These are phyloP conservation scores for Musa beccarii DNA, from an alignment of 176 grass and related monocot species.

Conservation along the genomic window DNA sequence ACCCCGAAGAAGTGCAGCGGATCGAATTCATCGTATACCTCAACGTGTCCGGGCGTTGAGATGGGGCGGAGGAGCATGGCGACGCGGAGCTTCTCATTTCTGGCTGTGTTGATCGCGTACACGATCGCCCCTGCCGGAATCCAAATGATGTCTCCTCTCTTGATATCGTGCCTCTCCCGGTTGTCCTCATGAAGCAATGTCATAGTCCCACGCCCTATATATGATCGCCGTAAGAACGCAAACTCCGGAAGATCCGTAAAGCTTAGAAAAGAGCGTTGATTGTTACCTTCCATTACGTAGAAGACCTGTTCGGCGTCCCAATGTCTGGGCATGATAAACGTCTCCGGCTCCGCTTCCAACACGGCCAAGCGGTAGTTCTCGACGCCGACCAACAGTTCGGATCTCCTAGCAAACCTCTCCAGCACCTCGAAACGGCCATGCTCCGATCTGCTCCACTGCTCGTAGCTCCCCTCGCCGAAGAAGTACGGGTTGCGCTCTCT, in stretches of 20 bases:
- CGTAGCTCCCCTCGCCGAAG: slow-evolving; percentile 23
- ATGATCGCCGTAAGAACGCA: not conserved
- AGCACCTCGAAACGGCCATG: slow-evolving; percentile 51
- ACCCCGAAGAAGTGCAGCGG: no score
- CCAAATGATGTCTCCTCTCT: slow-evolving; percentile 48
- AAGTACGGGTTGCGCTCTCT: not conserved
- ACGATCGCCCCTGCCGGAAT: slow-evolving; percentile 54
- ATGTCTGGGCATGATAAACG: slow-evolving; percentile 73
- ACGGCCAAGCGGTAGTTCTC: slow-evolving; percentile 45
- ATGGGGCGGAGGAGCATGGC: slow-evolving; percentile 52
- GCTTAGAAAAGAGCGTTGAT: not conserved
- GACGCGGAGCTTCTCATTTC: slow-evolving; percentile 34
- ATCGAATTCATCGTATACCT: slow-evolving; percentile 20
- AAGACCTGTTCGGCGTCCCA: slow-evolving; percentile 58
- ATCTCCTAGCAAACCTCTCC: slow-evolving; percentile 30
- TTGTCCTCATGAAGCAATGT: slow-evolving; percentile 26
- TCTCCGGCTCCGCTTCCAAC: slow-evolving; percentile 41
- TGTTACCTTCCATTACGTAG: slow-evolving; percentile 41
- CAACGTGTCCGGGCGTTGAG: slow-evolving; percentile 36
- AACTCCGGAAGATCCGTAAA: not conserved
- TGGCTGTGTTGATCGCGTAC: slow-evolving; percentile 55
- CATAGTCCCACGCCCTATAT: slow-evolving; percentile 41
- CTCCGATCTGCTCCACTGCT: slow-evolving; percentile 23
- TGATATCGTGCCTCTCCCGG: slow-evolving; percentile 49
- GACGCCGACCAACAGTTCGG: slow-evolving; percentile 34